Conservation (phyloP, 1,284 basidiomycete genomes). For the Fomitopsis betulina region DNA sequence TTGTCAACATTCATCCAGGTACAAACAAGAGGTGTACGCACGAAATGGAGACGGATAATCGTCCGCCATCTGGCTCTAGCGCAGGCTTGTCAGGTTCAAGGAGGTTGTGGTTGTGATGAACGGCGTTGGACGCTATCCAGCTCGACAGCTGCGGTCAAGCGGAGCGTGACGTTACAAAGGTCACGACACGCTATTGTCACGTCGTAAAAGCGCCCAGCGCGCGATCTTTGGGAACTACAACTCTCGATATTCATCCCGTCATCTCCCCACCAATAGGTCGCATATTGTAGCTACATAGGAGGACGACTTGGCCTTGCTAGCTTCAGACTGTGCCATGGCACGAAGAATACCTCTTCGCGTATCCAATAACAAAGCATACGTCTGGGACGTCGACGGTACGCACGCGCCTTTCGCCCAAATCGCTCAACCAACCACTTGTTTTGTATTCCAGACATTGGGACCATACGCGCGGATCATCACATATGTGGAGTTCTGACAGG, state of each 20-base stretch:
- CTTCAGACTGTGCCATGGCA: no score
- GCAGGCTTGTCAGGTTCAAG: neutral
- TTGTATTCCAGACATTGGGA: slow-evolving; percentile 63
- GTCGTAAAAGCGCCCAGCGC: no score
- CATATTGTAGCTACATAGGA: no score
- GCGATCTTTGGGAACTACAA: no score
- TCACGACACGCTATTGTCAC: no score
- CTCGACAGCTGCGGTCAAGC: neutral
- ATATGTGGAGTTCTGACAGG: slow-evolving; percentile 86
- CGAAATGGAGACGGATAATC: slow-evolving; percentile 85
- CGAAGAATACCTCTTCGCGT: slow-evolving; percentile 41
- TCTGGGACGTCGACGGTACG: slow-evolving; percentile 77
- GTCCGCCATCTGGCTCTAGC: slow-evolving; percentile 47
- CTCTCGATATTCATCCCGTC: no score
- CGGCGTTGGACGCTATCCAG: neutral
- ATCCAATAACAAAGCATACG: slow-evolving; percentile 66
- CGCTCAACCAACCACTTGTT: slow-evolving; percentile 4
- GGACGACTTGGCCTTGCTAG: no score
- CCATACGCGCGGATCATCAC: slow-evolving; percentile 72
- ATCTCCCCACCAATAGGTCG: no score
- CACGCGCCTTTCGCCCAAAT: slow-evolving; percentile 1
- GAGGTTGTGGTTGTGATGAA: neutral
- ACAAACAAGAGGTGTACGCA: slow-evolving; percentile 34
- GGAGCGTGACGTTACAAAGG: neutral
- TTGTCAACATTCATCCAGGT: slow-evolving; percentile 11